Evolutionary conservation across 2,329 filamentous ascomycete genomes (phyloP).

Genomic region (Stromatinia cepivora): DNA sequence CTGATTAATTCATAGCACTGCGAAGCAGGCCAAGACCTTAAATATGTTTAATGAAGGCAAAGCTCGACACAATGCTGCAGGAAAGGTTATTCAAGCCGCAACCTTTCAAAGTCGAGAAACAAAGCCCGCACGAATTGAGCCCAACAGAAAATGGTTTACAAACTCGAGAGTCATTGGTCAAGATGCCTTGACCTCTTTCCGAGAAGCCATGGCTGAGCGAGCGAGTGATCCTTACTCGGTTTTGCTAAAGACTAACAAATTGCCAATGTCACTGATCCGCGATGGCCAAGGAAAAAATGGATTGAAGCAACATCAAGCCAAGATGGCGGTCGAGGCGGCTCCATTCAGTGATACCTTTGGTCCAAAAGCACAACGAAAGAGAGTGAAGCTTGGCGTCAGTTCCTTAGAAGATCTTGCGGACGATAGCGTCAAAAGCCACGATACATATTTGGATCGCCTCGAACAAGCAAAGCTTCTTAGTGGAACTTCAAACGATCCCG

Average conservation of each 20-base stretch:
- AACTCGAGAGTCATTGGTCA: constrained; percentile 90
- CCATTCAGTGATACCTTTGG: constrained; percentile 90
- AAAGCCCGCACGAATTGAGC: constrained; percentile 85
- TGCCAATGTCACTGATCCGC: constrained; percentile 90
- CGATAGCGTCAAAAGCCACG: constrained; percentile 76
- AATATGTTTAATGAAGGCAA: constrained; percentile 91
- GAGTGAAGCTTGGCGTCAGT: constrained; percentile 83
- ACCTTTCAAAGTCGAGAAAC: constrained; percentile 79
- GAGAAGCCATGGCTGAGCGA: constrained; percentile 88
- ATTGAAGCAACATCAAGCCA: constrained; percentile 87
- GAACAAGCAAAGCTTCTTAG: constrained; percentile 78
- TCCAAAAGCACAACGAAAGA: constrained; percentile 87
- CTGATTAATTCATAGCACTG: constrained; percentile 48
- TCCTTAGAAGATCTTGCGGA: constrained; percentile 80
- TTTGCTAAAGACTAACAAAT: constrained; percentile 93
- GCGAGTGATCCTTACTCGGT: constrained; percentile 89
- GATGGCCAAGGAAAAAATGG: constrained; percentile 78
- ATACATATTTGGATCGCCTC: constrained; percentile 75
- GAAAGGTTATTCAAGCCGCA: constrained; percentile 82
- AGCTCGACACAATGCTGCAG: constrained; percentile 75
- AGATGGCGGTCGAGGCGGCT: constrained; percentile 85
- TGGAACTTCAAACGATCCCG: constrained; percentile 61
- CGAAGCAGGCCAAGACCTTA: constrained; percentile 84
- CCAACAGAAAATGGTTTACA: constrained; percentile 96
- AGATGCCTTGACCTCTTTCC: constrained; percentile 81